These are phyloP conservation scores for Spathaspora gorwiae DNA, from an alignment of 805 yeast genomes.

Conservation along the genomic window DNA sequence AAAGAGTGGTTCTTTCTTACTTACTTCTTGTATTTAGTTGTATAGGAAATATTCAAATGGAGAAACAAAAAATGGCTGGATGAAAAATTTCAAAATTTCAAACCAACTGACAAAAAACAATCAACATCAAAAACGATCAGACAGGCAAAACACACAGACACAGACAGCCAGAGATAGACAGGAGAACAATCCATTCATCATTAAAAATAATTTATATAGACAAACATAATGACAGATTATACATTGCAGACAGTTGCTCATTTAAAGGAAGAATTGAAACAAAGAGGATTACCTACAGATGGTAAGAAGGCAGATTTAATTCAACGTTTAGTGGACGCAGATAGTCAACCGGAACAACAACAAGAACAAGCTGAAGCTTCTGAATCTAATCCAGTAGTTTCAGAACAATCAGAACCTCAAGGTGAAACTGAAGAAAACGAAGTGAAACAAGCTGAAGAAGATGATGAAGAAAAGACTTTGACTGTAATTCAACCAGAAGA, in stretches of 20 bases:
- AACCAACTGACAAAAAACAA: neutral
- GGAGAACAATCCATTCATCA: neutral
- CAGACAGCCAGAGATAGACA: too few species aligned
- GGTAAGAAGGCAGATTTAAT: constrained; percentile 83
- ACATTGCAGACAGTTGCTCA: constrained; percentile 75
- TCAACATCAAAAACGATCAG: neutral
- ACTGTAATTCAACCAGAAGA: constrained; percentile 13
- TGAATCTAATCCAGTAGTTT: constrained; percentile 11
- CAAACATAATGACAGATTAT: constrained; percentile 48
- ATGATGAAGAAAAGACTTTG: constrained; percentile 10
- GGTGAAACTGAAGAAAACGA: constrained; percentile 8
- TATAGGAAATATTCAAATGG: too few species aligned
- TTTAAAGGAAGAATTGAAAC: constrained; percentile 70
- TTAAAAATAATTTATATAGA: neutral
- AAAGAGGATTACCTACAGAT: constrained; percentile 58
- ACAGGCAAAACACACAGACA: neutral
- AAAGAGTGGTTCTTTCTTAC: too few species aligned
- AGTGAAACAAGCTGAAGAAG: constrained; percentile 6
- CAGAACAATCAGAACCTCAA: constrained; percentile 8
- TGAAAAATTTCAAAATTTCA: neutral
- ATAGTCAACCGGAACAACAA: constrained; percentile 13
- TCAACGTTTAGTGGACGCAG: constrained; percentile 59
- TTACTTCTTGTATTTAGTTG: too few species aligned
- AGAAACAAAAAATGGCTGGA: too few species aligned
- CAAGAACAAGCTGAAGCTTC: constrained; percentile 11